These are phyloP conservation scores for Rhododendron kiyosumense DNA, from an alignment of 148 eudicot species.

Conservation along the genomic window DNA sequence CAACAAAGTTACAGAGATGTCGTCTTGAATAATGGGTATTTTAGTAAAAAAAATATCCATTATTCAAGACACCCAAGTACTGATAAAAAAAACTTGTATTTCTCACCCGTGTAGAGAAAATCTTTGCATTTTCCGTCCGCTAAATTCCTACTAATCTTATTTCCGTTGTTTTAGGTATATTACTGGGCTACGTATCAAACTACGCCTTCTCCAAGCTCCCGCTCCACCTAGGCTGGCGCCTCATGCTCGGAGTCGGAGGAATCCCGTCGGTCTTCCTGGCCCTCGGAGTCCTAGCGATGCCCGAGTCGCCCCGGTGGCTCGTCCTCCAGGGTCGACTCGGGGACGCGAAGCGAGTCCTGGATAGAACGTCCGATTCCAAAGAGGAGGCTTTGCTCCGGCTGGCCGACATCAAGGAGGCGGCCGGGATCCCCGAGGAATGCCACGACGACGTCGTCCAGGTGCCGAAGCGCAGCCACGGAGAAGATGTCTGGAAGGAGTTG, in stretches of 20 bases:
- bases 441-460: slow-evolving; percentile 27
- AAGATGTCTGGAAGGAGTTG: slow-evolving; percentile 40
- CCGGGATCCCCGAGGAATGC: slow-evolving; percentile 31
- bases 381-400: slow-evolving; percentile 37
- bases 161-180: neutral
- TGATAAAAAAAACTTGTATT: no score
- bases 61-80: no score
- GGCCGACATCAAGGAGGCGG: slow-evolving; percentile 45
- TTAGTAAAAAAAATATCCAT: no score
- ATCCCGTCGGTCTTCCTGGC: slow-evolving; percentile 26
- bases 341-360: slow-evolving; percentile 40
- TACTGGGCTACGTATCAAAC: slow-evolving; percentile 14
- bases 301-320: slow-evolving; percentile 46
- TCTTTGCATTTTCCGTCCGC: no score
- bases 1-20: no score
- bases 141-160: neutral
- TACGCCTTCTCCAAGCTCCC: slow-evolving; percentile 30
- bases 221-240: slow-evolving; percentile 28
- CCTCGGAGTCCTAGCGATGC: slow-evolving; percentile 30
- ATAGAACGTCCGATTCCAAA: slow-evolving; percentile 33
- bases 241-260: slow-evolving; percentile 42
- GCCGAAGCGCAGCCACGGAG: slow-evolving; percentile 21
- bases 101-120: no score
- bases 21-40: no score
- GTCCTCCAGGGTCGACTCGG: slow-evolving; percentile 39